Evolutionary conservation across 2,329 filamentous ascomycete species (phyloP).

Genomic region (Podosphaera leucotricha): DNA sequence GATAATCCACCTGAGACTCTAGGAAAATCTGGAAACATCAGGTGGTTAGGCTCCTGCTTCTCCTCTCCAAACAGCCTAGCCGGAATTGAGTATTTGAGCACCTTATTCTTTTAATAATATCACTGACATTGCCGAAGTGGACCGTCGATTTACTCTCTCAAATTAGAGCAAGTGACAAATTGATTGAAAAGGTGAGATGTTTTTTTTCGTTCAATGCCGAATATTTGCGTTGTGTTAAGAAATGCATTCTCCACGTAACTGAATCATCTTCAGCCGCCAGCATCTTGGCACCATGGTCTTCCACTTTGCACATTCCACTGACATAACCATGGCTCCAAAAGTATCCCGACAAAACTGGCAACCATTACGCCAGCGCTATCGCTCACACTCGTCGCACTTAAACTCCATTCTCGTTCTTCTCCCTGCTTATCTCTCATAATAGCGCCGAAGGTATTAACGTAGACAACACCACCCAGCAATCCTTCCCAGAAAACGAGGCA

Average conservation of each 20-base stretch:
- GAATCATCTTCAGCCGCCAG: background rate
- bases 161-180: too few species aligned
- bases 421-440: conserved; percentile 63
- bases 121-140: too few species aligned
- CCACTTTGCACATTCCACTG: conserved; percentile 65
- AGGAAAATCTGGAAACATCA: too few species aligned
- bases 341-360: conserved; percentile 65
- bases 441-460: conserved; percentile 88
- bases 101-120: too few species aligned
- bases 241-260: background rate
- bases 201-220: too few species aligned
- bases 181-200: too few species aligned
- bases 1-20: too few species aligned
- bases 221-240: background rate
- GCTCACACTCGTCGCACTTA: conserved; percentile 75
- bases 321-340: conserved; percentile 61
- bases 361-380: conserved; percentile 81
- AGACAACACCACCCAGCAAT: conserved; percentile 69
- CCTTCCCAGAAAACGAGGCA: conserved; percentile 83
- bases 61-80: too few species aligned
- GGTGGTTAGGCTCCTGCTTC: too few species aligned
- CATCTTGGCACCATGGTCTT: conserved; percentile 39
- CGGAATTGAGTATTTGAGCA: too few species aligned
- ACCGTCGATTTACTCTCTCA: too few species aligned
- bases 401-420: conserved; percentile 59